Evolutionary conservation across 2,329 filamentous ascomycete species (phyloP).

Genomic region (Phyllosticta citribraziliensis): DNA sequence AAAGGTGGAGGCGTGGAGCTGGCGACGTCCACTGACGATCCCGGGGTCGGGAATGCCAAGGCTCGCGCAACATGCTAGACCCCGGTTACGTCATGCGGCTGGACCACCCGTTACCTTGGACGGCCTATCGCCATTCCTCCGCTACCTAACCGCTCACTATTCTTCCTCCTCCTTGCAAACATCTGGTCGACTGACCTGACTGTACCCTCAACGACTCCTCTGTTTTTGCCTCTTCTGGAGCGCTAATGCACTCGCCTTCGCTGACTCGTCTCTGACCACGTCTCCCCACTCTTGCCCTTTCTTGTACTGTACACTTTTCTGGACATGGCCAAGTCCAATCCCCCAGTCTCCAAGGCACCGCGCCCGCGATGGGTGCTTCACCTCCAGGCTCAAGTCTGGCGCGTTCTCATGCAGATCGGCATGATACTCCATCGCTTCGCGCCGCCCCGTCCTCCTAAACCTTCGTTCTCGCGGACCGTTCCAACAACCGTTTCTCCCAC

Average conservation of each 20-base stretch:
- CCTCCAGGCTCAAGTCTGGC: conserved; percentile 56
- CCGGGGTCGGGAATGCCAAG: background rate
- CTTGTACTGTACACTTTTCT: background rate
- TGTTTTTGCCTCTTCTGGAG: background rate
- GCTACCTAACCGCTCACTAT: background rate
- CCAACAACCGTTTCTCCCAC: conserved; percentile 38
- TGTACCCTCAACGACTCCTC: background rate
- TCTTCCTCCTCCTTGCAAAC: background rate
- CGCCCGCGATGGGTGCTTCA: conserved; percentile 50
- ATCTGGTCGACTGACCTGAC: background rate
- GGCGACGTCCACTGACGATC: too few species aligned
- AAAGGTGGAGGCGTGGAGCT: background rate
- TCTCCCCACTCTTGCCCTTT: background rate
- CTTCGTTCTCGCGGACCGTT: conserved; percentile 50
- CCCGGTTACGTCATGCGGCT: background rate
- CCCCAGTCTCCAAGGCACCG: conserved; percentile 3
- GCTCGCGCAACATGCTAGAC: background rate
- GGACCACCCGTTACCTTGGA: background rate
- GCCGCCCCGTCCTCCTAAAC: conserved; percentile 49
- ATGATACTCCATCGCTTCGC: conserved; percentile 59
- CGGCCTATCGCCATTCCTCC: background rate
- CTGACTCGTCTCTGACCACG: background rate
- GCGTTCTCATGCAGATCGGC: conserved; percentile 57
- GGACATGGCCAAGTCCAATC: conserved; percentile 1
- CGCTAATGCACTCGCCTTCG: background rate